These are phyloP conservation scores for Polyporus arcularius DNA, from an alignment of 768 basidiomycete species.

Conservation along the genomic window DNA sequence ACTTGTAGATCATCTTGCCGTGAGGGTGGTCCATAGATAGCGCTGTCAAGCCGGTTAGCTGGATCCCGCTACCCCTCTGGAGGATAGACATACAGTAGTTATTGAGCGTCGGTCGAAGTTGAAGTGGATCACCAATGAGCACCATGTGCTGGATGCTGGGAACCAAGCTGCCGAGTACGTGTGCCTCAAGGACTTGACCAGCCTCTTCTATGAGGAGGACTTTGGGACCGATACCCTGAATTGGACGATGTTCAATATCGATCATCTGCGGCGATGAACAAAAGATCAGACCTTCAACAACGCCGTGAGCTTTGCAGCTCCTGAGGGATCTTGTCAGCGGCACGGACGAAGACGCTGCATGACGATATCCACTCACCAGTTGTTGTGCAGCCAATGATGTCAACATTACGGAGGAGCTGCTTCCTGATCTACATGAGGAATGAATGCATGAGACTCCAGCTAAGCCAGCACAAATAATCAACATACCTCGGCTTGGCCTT, in stretches of 20 bases:
- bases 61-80: neutral
- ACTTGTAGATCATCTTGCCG: constrained; percentile 57
- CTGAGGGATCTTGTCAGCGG: constrained; percentile 30
- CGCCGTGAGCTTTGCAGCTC: constrained; percentile 64
- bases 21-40: constrained; percentile 68
- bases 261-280: neutral
- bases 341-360: neutral
- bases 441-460: neutral
- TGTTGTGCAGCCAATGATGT: constrained; percentile 78
- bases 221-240: constrained; percentile 56
- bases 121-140: constrained; percentile 75
- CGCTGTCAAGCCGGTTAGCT: constrained; percentile 37
- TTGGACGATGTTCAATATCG: neutral
- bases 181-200: constrained; percentile 80
- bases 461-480: neutral
- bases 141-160: constrained; percentile 73
- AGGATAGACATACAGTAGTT: constrained; percentile 51
- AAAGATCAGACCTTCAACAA: constrained; percentile 50
- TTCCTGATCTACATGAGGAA: constrained; percentile 48
- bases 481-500: constrained; percentile 55
- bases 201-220: constrained; percentile 79
- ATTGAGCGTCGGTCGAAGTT: constrained; percentile 68
- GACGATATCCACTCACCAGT: constrained; percentile 46
- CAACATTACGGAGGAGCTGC: constrained; percentile 50
- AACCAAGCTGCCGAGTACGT: constrained; percentile 65